Evolutionary conservation across 495 filamentous ascomycete genomes (phyloP), one percentile per base, ranked within the genome.

Genomic region (Aspergillus haitiensis): DNA sequence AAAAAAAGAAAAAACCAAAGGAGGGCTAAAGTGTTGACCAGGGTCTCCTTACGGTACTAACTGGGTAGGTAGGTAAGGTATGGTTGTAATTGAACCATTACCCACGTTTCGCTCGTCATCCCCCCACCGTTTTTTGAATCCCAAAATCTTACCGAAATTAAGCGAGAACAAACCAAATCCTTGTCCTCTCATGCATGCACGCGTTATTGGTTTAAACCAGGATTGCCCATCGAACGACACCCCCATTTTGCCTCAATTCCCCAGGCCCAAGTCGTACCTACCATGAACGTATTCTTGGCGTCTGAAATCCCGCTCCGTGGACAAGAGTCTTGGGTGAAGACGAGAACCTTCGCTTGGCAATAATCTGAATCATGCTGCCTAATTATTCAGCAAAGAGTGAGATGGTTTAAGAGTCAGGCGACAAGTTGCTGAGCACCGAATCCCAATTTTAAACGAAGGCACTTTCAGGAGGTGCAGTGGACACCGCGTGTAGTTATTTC

Each of bases 81-180:
- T 27, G 21, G 21, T 27, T 27, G 1, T 27, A 27, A 27, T 27
- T 27, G 21, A 27, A 27, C 21, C 21, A 27, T 27, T 27, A 27
- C 21, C 21, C 21, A 27, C 21, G 21, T 16, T 46, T 46, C 42
- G 42, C 42, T 16, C 42, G 18, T 46, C 18, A 13, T 46, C 18
- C 7, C 42, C 42, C 42, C 42, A 27, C 21, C 21, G 21, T 27
- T 27, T 27, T n/a, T 4, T 40, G 3, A 40, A n/a, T 40, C 18
- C n/a, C 44, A 47, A 16, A 47, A 47, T 5, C 44, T 47, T 47
- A 47, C 44, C 44, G 44, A 40, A n/a, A 40, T 40, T 40, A 40
- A 40, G 27, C 42, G 15, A 16, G 1, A 18, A 21, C 15, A 16
- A 18, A 3, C 21, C 44, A 21, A 21, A 47, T 18, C 27, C 16